Base-by-base conservation (phyloP, 495 filamentous ascomycete genomes). In the Penicillium daleae region DNA sequence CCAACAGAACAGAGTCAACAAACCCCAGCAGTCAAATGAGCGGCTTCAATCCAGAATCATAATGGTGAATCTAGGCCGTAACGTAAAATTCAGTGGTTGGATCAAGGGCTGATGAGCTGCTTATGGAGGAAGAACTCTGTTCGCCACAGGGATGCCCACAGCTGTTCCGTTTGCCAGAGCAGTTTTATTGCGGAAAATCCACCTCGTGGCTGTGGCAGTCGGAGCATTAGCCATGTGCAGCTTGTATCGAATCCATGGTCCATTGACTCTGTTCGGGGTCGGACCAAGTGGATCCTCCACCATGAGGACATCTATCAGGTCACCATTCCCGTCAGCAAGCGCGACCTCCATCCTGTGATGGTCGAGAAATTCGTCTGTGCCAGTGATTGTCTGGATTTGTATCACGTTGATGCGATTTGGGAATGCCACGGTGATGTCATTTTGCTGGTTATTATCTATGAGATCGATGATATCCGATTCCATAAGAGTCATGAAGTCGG, bases 131-230 rank as follows among this genome's bases (percentile, higher is more conserved):
- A 21, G n/a, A 2, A 21, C 4, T 44, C 40, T 44, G 35, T 2
- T 15, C 35, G 1, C 1, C n/a, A 9, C 7, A 5, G 7, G 7
- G n/a, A 21, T 1, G 19, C n/a, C 40, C n/a, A 21, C 6, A 8
- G n/a, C 4, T 2, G 19, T 19, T 9, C 7, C 2, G 2, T 44
- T 0, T 40, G 15, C 5, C 9, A 44, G 1, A 21, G 40, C 40
- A 8, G 0, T 8, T 21, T 44, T 44, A 10, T 8, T 22, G 40
- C n/a, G n/a, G n/a, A 44, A 44, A 3, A 44, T 10, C 7, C 5
- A 0, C n/a, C 21, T 9, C 3, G 1, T 1, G 22, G 1, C 7
- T 0, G 7, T 1, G 1, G 12, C 39, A 21, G 12, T 10, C 6
- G 39, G 39, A 42, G 39, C 39, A 21, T 17, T 42, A n/a, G 39